Percentiles rank a stretch among this genome's conserved stretches.
These are phyloP conservation scores for Termitomyces sp. DNA, from an alignment of 768 basidiomycete species.

Conservation along the genomic window DNA sequence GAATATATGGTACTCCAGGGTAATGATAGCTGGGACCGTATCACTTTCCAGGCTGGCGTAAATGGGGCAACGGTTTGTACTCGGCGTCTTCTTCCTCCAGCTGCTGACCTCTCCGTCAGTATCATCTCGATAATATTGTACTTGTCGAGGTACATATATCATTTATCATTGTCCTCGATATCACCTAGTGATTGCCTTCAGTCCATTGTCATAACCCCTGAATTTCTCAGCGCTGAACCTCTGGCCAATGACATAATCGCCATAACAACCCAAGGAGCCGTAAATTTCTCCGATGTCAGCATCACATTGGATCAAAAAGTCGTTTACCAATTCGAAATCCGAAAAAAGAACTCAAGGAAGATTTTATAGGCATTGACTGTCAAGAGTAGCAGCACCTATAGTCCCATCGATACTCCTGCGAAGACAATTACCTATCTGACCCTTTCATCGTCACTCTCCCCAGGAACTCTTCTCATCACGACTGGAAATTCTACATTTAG, in stretches of 20 bases:
- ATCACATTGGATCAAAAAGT: constrained; percentile 36
- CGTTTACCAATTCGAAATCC: background rate
- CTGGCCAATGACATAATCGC: constrained; percentile 40
- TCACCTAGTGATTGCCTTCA: constrained; percentile 7
- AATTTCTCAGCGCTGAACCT: constrained; percentile 48
- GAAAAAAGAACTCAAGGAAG: background rate
- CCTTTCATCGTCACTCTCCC: constrained; percentile 29
- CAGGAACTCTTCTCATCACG: constrained; percentile 36
- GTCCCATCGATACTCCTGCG: constrained; percentile 40
- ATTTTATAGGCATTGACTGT: constrained; percentile 25
- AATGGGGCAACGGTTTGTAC: constrained; percentile 36
- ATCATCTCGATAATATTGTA: constrained; percentile 45
- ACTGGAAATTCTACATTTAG: constrained; percentile 34
- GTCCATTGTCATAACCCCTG: constrained; percentile 37
- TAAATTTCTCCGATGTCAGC: constrained; percentile 32
- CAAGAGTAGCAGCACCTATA: constrained; percentile 28
- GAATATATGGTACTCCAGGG: constrained; percentile 16
- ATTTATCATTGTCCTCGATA: background rate
- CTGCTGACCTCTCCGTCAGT: constrained; percentile 18
- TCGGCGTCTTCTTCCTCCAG: background rate
- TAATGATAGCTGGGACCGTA: constrained; percentile 41
- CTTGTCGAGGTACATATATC: constrained; percentile 32
- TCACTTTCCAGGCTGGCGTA: constrained; percentile 40
- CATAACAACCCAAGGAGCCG: constrained; percentile 41
- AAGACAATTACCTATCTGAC: constrained; percentile 44